Base-by-base conservation (phyloP, 768 basidiomycete species). In the Panaeolus cyanescens region DNA sequence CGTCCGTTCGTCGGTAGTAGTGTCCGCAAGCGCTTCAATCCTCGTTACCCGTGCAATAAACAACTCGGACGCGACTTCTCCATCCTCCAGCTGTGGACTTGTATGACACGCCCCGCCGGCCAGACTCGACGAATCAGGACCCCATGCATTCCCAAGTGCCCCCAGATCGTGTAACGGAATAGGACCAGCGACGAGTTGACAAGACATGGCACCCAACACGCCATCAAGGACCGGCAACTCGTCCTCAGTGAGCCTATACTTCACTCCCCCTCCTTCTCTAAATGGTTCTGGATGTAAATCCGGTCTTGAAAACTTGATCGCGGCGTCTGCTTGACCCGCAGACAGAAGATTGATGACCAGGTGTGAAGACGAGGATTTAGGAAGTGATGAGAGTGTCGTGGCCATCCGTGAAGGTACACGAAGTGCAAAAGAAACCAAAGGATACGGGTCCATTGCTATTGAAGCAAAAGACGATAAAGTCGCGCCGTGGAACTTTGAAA, bases 401-500 rank as follows among this genome's bases (percentile, higher is more conserved):
- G 95, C 94, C 86, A 96, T 92, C 3, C 94, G 83, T 0, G 95
- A 96, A 4, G 96, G 96, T 17, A 94, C 81, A 32, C 94, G 90
- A 19, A 99, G 82, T 17, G 95, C 90, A 72, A 98, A 99, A 0
- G 93, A 84, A 68, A 99, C 84, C 59, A 97, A 84, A 0, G 95
- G 94, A 65, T 87, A 79, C 1, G 96, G 96, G 65, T 94, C 86
- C 81, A 99, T 86, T 2, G 96, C 87, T 69, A 98, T 87, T 30
- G 94, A 95, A 20, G 93, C 87, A 71, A 99, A 95, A 0, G 95
- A 96, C 8, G 96, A 96, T 32, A 99, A 81, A 1, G 96, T 98
- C 20, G 95, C 94, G 65, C 96, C 95, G 73, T 97, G 95, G 68
- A 84, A 93, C 53, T 39, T 32, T 31, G 31, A 42, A 20, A 20